Evolutionary conservation across 768 basidiomycete genomes (phyloP).

Genomic region (Lactifluus volemus): DNA sequence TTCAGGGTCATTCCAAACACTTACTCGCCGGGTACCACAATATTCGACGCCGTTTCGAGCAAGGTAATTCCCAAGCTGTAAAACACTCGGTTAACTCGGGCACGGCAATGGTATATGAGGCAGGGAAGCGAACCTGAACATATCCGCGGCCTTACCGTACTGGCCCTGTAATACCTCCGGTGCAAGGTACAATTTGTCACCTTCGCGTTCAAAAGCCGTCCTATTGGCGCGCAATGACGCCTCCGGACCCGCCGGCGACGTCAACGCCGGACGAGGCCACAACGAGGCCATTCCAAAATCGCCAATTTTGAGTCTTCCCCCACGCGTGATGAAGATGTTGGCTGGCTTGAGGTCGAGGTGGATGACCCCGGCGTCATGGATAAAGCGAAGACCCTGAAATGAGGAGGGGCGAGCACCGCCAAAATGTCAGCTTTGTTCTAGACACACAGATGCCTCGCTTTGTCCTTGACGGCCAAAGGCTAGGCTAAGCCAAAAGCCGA

Average conservation of each 20-base stretch:
- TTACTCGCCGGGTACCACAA: constrained; percentile 94
- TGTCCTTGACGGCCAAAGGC: neutral
- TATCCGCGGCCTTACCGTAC: constrained; percentile 91
- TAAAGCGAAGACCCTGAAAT: constrained; percentile 71
- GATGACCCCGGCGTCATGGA: constrained; percentile 81
- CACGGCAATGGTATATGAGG: neutral
- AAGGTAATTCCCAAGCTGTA: constrained; percentile 89
- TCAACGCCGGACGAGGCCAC: constrained; percentile 58
- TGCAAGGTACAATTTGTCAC: constrained; percentile 94
- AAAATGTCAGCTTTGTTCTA: constrained; percentile 20
- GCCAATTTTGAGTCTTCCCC: constrained; percentile 90
- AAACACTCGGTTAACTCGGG: constrained; percentile 5
- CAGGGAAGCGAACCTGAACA: constrained; percentile 64
- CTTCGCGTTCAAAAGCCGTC: constrained; percentile 83
- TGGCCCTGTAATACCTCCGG: constrained; percentile 88
- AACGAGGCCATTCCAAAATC: constrained; percentile 98
- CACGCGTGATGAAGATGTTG: constrained; percentile 84
- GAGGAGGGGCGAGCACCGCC: constrained; percentile 1
- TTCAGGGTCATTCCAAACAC: constrained; percentile 29
- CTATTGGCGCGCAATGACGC: constrained; percentile 8
- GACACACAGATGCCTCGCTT: neutral
- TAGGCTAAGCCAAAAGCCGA: constrained; percentile 23
- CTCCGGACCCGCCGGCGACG: constrained; percentile 19
- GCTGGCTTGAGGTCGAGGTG: constrained; percentile 97
- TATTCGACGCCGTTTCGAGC: constrained; percentile 91